phyloP scores from a whole-genome alignment of 1,139 yeast species.

The Hyphopichia pseudoburtonii region DNA sequence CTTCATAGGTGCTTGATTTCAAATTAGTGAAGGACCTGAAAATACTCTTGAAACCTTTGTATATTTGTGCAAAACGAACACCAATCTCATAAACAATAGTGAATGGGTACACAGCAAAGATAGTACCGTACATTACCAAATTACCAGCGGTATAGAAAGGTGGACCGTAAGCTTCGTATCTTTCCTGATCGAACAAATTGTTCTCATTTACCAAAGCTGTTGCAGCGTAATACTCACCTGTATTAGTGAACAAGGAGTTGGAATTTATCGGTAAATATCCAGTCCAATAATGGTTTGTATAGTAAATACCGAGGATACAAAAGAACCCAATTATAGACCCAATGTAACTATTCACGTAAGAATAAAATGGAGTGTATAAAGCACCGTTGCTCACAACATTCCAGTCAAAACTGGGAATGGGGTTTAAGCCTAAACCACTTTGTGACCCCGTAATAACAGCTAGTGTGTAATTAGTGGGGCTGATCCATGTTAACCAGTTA shows the following conservation, averaged over 20 bases:
- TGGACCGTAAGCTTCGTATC: conserved; percentile 49
- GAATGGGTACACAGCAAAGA: conserved; percentile 59
- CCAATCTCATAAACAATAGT: conserved; percentile 46
- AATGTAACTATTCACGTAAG: conserved; percentile 37
- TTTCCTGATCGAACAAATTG: conserved; percentile 37
- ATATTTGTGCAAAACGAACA: conserved; percentile 27
- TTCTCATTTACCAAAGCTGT: conserved; percentile 35
- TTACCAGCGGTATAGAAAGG: conserved; percentile 41
- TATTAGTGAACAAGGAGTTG: conserved; percentile 47
- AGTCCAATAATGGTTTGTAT: conserved; percentile 50
- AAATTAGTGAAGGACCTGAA: conserved; percentile 12
- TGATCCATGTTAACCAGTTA: conserved; percentile 41
- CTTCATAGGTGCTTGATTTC: conserved; percentile 6
- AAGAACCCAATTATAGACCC: conserved; percentile 48
- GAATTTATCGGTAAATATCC: conserved; percentile 56
- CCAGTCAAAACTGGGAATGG: conserved; percentile 58
- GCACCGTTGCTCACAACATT: conserved; percentile 28
- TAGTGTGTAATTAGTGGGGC: conserved; percentile 31
- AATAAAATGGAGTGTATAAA: conserved; percentile 47
- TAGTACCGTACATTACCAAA: conserved; percentile 53
- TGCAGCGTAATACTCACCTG: conserved; percentile 44
- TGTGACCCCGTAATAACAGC: conserved; percentile 58
- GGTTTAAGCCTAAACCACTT: conserved; percentile 60
- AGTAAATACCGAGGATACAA: conserved; percentile 46
- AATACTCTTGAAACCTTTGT: conserved; percentile 22